Evolutionary conservation across 495 filamentous ascomycete genomes (phyloP).

Genomic region (Recurvomyces mirabilis): DNA sequence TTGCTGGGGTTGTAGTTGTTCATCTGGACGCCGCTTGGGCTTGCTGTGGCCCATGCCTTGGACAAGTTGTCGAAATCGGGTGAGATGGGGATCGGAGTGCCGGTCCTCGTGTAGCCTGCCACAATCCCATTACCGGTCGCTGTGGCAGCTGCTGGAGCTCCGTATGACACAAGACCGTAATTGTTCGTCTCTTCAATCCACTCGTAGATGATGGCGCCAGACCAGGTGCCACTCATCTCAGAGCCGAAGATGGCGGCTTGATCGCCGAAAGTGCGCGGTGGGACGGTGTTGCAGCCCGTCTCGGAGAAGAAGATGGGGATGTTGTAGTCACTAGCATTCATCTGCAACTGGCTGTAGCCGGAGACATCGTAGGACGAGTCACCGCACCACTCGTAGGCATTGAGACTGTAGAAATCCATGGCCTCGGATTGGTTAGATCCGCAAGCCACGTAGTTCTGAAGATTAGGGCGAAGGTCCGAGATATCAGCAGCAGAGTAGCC

Average conservation of each 20-base stretch:
- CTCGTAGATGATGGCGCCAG: slow-evolving; percentile 76
- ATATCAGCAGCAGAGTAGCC: slow-evolving; percentile 88
- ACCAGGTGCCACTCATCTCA: slow-evolving; percentile 66
- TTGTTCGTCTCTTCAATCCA: slow-evolving; percentile 81
- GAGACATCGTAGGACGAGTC: slow-evolving; percentile 50
- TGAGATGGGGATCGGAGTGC: slow-evolving; percentile 59
- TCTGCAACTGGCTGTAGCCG: slow-evolving; percentile 57
- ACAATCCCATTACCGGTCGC: slow-evolving; percentile 22
- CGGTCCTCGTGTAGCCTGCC: slow-evolving; percentile 54
- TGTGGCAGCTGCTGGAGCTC: slow-evolving; percentile 21
- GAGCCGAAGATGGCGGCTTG: slow-evolving; percentile 63
- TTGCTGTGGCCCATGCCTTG: slow-evolving; percentile 62
- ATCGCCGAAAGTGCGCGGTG: slow-evolving; percentile 63
- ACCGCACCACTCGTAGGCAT: slow-evolving; percentile 84
- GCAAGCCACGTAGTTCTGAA: slow-evolving; percentile 83
- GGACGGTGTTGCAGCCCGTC: slow-evolving; percentile 42
- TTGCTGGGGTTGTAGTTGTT: slow-evolving; percentile 52
- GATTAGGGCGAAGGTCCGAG: slow-evolving; percentile 63
- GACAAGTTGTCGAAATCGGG: slow-evolving; percentile 74
- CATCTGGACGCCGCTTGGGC: slow-evolving; percentile 53
- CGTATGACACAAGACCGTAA: slow-evolving; percentile 78
- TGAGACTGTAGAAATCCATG: slow-evolving; percentile 75
- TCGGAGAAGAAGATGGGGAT: slow-evolving; percentile 51
- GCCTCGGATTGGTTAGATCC: slow-evolving; percentile 53
- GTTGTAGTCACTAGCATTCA: slow-evolving; percentile 46